These are phyloP conservation scores for Coemansia sp. DNA, from an alignment of 192 early-diverging fungal species.

Conservation along the genomic window DNA sequence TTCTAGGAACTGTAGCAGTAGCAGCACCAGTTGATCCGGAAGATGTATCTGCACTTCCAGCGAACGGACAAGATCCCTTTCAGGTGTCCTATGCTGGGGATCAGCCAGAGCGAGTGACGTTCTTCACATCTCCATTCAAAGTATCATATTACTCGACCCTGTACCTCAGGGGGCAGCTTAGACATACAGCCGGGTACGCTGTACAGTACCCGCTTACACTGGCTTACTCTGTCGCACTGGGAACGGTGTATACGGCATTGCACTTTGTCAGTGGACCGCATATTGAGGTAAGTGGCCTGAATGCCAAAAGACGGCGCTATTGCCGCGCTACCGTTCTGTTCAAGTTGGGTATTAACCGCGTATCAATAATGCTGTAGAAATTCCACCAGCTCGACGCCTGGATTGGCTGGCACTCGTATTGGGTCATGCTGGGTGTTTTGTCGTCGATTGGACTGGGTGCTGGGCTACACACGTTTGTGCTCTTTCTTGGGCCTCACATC, in stretches of 20 bases:
- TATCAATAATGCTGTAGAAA: neutral
- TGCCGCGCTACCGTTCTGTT: neutral
- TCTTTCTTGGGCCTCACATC: constrained; percentile 93
- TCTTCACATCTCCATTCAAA: constrained; percentile 50
- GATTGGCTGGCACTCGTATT: constrained; percentile 86
- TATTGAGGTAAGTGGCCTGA: constrained; percentile 11
- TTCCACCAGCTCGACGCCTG: constrained; percentile 59
- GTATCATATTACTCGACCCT: constrained; percentile 53
- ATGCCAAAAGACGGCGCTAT: neutral
- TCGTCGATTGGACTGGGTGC: constrained; percentile 94
- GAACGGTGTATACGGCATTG: constrained; percentile 33
- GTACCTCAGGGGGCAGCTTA: constrained; percentile 32
- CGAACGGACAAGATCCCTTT: neutral
- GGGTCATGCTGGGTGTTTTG: constrained; percentile 82
- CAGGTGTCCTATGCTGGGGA: neutral
- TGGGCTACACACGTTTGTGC: constrained; percentile 92
- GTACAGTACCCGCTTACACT: constrained; percentile 46
- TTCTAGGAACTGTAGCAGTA: neutral
- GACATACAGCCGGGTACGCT: constrained; percentile 21
- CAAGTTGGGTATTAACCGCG: neutral
- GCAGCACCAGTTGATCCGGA: neutral
- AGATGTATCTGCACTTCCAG: neutral
- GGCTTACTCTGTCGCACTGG: constrained; percentile 37
- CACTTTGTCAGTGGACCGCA: constrained; percentile 50
- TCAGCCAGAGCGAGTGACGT: constrained; percentile 36